These are phyloP conservation scores for Tuber aestivum DNA, from an alignment of 495 filamentous ascomycete genomes.

Conservation along the genomic window DNA sequence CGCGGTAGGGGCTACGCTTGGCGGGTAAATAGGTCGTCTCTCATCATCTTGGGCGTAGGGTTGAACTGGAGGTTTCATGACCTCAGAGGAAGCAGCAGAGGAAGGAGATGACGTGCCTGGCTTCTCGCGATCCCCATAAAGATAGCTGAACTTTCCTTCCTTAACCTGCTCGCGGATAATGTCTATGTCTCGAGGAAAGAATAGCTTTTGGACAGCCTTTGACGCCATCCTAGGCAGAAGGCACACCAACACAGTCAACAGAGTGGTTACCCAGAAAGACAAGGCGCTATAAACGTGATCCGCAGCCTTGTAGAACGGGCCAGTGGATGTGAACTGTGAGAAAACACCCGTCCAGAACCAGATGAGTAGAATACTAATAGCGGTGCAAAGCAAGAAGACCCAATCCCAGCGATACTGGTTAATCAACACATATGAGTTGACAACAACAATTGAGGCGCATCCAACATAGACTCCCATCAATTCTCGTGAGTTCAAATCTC, in stretches of 20 bases:
- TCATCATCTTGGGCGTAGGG: constrained; percentile 66
- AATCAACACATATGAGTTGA: constrained; percentile 89
- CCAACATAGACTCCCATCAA: constrained; percentile 81
- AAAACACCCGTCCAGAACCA: constrained; percentile 97
- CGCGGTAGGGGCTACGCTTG: constrained; percentile 68
- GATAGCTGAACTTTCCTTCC: constrained; percentile 69
- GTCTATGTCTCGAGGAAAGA: constrained; percentile 85
- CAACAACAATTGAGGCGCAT: constrained; percentile 69
- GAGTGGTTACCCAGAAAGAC: constrained; percentile 76
- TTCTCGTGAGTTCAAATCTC: constrained; percentile 64
- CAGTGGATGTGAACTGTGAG: constrained; percentile 60
- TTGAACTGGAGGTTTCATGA: constrained; percentile 56
- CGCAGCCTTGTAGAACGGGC: constrained; percentile 69
- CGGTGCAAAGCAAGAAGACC: constrained; percentile 75
- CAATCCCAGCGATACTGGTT: constrained; percentile 98
- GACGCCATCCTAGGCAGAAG: constrained; percentile 76
- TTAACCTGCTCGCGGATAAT: constrained; percentile 90
- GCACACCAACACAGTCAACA: constrained; percentile 69
- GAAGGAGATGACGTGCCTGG: constrained; percentile 30
- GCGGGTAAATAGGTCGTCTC: constrained; percentile 81
- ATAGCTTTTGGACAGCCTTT: constrained; percentile 88
- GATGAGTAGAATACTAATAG: constrained; percentile 75
- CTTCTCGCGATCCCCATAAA: constrained; percentile 50
- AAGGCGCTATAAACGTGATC: constrained; percentile 70
- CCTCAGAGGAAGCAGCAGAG: constrained; percentile 57